phyloP scores from a whole-genome alignment of 768 basidiomycete species.

The Russula sp. region DNA sequence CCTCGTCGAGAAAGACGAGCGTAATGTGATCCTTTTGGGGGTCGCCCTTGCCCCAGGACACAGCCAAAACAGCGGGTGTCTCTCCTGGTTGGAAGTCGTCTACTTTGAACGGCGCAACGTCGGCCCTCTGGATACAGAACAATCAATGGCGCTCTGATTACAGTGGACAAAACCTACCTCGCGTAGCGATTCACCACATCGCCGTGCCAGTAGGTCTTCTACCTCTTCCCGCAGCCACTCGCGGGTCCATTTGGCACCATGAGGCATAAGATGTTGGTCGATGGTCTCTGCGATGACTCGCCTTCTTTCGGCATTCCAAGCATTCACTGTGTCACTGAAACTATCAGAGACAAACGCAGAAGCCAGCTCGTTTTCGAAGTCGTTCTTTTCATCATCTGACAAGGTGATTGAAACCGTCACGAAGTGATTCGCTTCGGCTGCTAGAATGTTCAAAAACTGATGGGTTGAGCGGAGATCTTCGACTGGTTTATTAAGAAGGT shows the following conservation, averaged over 20 bases:
- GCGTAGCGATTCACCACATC: conserved; percentile 62
- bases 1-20: conserved; percentile 79
- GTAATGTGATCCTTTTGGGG: conserved; percentile 86
- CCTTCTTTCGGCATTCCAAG: conserved; percentile 86
- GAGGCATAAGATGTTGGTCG: conserved; percentile 75
- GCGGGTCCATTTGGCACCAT: conserved; percentile 80
- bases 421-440: conserved; percentile 85
- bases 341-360: conserved; percentile 81
- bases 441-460: conserved; percentile 87
- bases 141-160: conserved; percentile 4
- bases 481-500: conserved; percentile 74
- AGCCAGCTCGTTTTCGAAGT: conserved; percentile 67
- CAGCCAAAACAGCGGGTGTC: conserved; percentile 71
- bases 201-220: conserved; percentile 72
- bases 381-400: conserved; percentile 53
- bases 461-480: conserved; percentile 59
- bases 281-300: conserved; percentile 74
- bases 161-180: conserved; percentile 44
- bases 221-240: conserved; percentile 87
- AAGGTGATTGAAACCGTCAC: conserved; percentile 70
- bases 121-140: conserved; percentile 55
- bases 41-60: conserved; percentile 95
- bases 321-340: conserved; percentile 76
- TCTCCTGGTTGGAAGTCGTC: conserved; percentile 63
- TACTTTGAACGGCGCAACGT: conserved; percentile 69